These are phyloP conservation scores for Komagataella mondaviorum DNA, from an alignment of 805 yeast genomes.

Conservation along the genomic window DNA sequence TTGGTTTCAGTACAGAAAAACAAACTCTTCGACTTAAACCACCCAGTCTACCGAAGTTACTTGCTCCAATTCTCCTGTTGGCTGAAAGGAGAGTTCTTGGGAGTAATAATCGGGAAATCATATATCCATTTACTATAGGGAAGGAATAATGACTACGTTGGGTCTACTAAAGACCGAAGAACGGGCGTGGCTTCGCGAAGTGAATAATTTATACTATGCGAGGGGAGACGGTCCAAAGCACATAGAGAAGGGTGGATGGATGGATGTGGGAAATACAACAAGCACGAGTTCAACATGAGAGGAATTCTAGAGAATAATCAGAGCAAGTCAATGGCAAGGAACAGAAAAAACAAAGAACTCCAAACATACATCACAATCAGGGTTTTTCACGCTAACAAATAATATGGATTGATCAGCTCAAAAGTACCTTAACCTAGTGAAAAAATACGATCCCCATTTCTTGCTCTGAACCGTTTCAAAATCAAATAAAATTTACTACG, in stretches of 20 bases:
- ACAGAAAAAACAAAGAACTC: not conserved
- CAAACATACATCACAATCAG: not conserved
- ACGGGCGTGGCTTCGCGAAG: not conserved
- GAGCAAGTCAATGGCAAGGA: too few species aligned
- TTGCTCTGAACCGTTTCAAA: not conserved
- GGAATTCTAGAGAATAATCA: too few species aligned
- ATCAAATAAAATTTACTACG: too few species aligned
- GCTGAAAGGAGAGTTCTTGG: not conserved
- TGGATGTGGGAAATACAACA: not conserved
- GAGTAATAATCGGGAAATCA: not conserved
- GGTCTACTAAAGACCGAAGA: not conserved
- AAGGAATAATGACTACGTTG: not conserved
- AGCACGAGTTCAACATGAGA: not conserved
- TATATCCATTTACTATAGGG: not conserved
- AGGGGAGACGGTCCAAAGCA: not conserved
- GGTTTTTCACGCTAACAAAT: not conserved
- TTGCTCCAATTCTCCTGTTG: not conserved
- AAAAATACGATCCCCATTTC: not conserved
- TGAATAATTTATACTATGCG: not conserved
- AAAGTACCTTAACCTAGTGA: not conserved
- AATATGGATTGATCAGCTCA: not conserved
- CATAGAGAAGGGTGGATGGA: not conserved
- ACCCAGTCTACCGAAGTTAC: not conserved
- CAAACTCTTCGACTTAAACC: not conserved
- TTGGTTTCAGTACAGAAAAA: not conserved